These are phyloP conservation scores for Hansenula sp. DNA, from an alignment of 1,139 yeast species.

Conservation along the genomic window DNA sequence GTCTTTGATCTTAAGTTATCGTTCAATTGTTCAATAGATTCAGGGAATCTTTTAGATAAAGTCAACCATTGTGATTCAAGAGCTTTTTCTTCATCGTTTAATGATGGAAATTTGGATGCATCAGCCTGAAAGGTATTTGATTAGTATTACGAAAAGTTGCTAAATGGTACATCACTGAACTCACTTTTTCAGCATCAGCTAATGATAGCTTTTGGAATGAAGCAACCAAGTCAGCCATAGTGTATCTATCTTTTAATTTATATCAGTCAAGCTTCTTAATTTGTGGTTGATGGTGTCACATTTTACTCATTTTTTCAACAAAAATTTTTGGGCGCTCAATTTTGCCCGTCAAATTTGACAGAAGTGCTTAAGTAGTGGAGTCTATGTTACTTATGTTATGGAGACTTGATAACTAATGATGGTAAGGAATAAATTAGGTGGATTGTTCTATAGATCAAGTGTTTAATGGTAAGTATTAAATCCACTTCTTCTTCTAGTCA, in stretches of 20 bases:
- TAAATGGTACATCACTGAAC: neutral
- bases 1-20: constrained; percentile 64
- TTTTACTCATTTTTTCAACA: neutral
- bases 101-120: constrained; percentile 26
- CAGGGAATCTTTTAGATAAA: constrained; percentile 57
- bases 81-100: constrained; percentile 53
- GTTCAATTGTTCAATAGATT: constrained; percentile 57
- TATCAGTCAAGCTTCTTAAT: neutral
- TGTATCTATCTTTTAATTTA: neutral
- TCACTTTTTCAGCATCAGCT: constrained; percentile 25
- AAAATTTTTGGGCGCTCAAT: neutral
- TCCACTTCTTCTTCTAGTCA: too few relatives aligned
- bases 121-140: constrained; percentile 15
- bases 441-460: too few relatives aligned
- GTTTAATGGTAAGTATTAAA: too few relatives aligned
- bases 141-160: too few relatives aligned
- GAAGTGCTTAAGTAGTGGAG: too few relatives aligned
- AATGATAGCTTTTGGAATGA: constrained; percentile 39
- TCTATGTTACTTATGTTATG: too few relatives aligned
- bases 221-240: constrained; percentile 40
- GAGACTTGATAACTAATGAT: too few relatives aligned
- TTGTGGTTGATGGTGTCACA: neutral
- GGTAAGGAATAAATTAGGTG: too few relatives aligned
- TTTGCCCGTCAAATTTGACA: neutral
- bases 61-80: constrained; percentile 78